A percentile compares a stretch with the other conserved stretches of the same genome.
phyloP scores from a whole-genome alignment of 164 flowering plant genomes.

The Buxus sempervirens region DNA sequence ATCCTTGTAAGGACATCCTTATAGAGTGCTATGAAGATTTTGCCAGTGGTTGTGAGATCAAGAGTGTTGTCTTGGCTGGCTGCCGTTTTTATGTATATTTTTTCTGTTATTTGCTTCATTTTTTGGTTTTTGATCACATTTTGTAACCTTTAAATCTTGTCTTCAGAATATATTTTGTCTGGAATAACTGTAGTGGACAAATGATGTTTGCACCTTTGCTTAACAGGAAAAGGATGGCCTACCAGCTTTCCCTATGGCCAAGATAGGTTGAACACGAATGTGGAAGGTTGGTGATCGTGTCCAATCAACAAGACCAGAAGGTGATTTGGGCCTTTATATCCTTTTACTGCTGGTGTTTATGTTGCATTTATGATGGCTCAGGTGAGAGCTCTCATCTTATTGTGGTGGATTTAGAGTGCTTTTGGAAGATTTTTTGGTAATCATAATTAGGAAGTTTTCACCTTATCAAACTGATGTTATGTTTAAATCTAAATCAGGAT shows the following conservation, averaged over 20 bases:
- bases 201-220: not conserved
- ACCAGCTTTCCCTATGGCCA: conserved; percentile 97
- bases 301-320: conserved; percentile 59
- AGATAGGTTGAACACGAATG: conserved; percentile 93
- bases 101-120: not conserved
- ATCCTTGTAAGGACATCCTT: conserved; percentile 94
- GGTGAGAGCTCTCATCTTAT: conserved; percentile 34
- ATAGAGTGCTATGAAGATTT: conserved; percentile 97
- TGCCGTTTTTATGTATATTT: conserved; percentile 79
- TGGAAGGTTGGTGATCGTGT: conserved; percentile 96
- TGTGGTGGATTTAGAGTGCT: not conserved
- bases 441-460: not conserved
- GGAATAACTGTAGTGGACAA: not conserved
- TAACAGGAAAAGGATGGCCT: conserved; percentile 88
- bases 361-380: conserved; percentile 98
- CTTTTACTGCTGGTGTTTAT: conserved; percentile 94
- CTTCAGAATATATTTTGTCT: too few relatives aligned
- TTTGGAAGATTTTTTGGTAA: not conserved
- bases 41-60: conserved; percentile 83
- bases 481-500: conserved; percentile 38
- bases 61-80: conserved; percentile 93
- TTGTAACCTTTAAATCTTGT: too few relatives aligned
- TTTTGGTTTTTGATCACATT: not conserved
- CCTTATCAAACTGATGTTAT: not conserved
- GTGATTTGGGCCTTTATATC: conserved; percentile 85